A percentile compares a stretch with the other conserved stretches of the same genome.
These are phyloP conservation scores for Berkeleyomyces rouxiae DNA, from an alignment of 2,329 filamentous ascomycete genomes.

Conservation along the genomic window DNA sequence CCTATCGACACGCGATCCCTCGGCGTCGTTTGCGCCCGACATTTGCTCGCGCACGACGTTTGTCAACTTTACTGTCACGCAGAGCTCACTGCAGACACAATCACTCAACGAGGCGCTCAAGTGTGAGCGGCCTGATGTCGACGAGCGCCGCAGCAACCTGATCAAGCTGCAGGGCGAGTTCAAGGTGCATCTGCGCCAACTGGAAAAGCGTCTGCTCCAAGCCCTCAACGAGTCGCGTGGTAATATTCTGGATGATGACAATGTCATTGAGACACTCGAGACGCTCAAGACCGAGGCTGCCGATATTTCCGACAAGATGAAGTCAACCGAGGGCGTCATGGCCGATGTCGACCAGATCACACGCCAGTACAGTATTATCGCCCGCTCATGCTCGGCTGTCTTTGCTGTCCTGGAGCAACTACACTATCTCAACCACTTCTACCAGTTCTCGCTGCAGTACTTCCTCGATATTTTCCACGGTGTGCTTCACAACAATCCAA, in stretches of 20 bases:
- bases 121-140: constrained; percentile 90
- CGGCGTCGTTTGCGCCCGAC: constrained; percentile 85
- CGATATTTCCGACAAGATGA: constrained; percentile 91
- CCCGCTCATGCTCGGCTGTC: constrained; percentile 86
- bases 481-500: constrained; percentile 67
- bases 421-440: constrained; percentile 97
- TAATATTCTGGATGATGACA: constrained; percentile 95
- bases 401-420: constrained; percentile 94
- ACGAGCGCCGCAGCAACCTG: constrained; percentile 87
- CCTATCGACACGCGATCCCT: constrained; percentile 87
- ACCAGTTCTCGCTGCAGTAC: constrained; percentile 97
- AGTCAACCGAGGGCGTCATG: constrained; percentile 95
- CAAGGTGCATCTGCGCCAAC: constrained; percentile 88
- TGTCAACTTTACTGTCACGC: constrained; percentile 98
- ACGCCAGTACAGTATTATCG: constrained; percentile 82
- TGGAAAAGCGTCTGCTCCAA: constrained; percentile 86
- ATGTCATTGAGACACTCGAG: constrained; percentile 94
- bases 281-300: constrained; percentile 94
- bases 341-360: constrained; percentile 93
- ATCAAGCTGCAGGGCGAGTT: constrained; percentile 99
- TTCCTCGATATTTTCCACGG: constrained; percentile 95
- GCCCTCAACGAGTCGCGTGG: constrained; percentile 93
- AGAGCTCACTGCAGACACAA: constrained; percentile 96
- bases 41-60: constrained; percentile 97
- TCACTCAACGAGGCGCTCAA: constrained; percentile 95